Evolutionary conservation across 2,329 filamentous ascomycete species (phyloP), one percentile per base, ranked within the genome.

Genomic region (Calonectria hawksworthii): DNA sequence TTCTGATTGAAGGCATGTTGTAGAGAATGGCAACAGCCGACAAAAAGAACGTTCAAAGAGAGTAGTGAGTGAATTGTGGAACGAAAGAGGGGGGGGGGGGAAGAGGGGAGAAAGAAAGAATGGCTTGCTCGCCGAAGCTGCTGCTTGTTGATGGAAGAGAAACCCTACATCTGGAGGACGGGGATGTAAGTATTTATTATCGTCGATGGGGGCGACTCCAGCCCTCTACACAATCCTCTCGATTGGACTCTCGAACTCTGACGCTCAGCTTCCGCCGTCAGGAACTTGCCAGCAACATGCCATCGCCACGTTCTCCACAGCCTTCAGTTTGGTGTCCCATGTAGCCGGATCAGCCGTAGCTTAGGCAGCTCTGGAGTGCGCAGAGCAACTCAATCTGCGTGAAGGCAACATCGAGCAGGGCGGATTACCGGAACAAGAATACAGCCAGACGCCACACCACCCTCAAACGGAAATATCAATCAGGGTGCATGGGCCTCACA

Each of bases 101-200:
- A 70, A 64, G 70, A 69, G 68, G 63, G 68, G 67, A 75, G 73
- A 72, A 76, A 56, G 68, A 68, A 75, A 78, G 74, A 78, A 75
- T 78, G 70, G 23, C 66, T 73, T 78, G 72, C 76, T 77, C 75
- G 75, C 75, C 51, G 75, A 78, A 79, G 76, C 78, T 79, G 77
- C 74, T 74, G 67, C 74, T 75, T 74, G 70, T 72, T 78, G 77
- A 76, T 21, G 44, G 10, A 63, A 73, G 38, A 70, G 61, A 26
- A 75, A 61, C 59, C 8, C 66, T 23, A 16, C 7, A 18, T 59
- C 32, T 51, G 50, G 50, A 52, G 71, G 78, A 73, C 11, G 34
- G 51, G 30, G 47, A 56, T 41, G n/a, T 74, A 70, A 68, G 66
- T 80, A 80, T 80, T 81, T 81, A 81, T 81, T n/a, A 70, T 71